These are phyloP conservation scores for Bremia lactucae DNA, from an alignment of 352 stramenopile genomes.

Conservation along the genomic window DNA sequence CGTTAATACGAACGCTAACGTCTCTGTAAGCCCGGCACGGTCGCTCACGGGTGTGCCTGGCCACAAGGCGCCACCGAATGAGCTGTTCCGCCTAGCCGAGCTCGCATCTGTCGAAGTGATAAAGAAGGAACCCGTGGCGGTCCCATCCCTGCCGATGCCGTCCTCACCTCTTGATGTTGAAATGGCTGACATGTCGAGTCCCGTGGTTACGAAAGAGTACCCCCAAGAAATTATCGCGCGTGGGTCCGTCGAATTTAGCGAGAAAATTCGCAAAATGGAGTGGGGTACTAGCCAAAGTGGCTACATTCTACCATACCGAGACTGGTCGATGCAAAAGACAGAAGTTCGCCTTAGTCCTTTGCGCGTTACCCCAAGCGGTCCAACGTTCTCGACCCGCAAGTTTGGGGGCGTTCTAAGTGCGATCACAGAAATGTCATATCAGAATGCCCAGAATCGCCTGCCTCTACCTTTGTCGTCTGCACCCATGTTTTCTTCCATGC, in stretches of 20 bases:
- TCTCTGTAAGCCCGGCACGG: conserved; percentile 20
- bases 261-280: conserved; percentile 34
- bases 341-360: conserved; percentile 59
- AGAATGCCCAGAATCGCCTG: conserved; percentile 39
- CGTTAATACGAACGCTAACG: conserved; percentile 1
- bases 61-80: conserved; percentile 26
- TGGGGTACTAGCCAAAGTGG: conserved; percentile 11
- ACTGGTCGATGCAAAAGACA: conserved; percentile 49
- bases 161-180: conserved; percentile 25
- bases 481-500: conserved; percentile 22
- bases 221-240: conserved; percentile 10
- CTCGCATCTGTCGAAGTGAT: conserved; percentile 69
- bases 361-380: conserved; percentile 23
- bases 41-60: conserved; percentile 22
- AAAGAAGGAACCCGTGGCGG: conserved; percentile 37
- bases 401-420: conserved; percentile 36
- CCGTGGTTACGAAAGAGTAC: conserved; percentile 25
- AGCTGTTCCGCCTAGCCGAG: conserved; percentile 68
- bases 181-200: conserved; percentile 33
- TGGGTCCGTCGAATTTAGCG: conserved; percentile 15
- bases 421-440: conserved; percentile 36
- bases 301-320: conserved; percentile 19
- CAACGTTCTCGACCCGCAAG: conserved; percentile 16
- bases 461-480: conserved; percentile 14
- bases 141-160: conserved; percentile 4